Evolutionary conservation across 306 rosid species (phyloP).

Genomic region (Pueraria montana): DNA sequence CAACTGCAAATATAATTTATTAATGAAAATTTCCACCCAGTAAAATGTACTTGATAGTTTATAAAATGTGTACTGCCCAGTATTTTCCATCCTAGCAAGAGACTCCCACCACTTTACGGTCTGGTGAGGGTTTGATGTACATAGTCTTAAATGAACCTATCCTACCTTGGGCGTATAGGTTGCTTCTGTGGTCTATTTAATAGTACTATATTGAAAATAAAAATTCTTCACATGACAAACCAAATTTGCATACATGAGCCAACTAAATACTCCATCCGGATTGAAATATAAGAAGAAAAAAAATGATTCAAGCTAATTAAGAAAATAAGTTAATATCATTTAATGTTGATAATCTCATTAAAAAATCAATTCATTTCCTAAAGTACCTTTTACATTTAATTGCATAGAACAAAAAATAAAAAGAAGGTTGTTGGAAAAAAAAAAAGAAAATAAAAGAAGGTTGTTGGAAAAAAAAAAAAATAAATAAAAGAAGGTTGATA

Average conservation of each 20-base stretch:
- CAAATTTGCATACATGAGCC: constrained; percentile 18
- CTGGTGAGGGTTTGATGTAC: not conserved
- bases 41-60: constrained; percentile 6
- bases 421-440: too few species aligned
- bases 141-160: not conserved
- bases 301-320: too few species aligned
- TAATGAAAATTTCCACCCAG: constrained; percentile 37
- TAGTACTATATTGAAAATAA: constrained; percentile 21
- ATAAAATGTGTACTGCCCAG: not conserved
- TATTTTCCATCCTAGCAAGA: not conserved
- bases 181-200: constrained; percentile 37
- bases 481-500: too few species aligned
- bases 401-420: too few species aligned
- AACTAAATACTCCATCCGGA: too few species aligned
- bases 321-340: too few species aligned
- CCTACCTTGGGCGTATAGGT: not conserved
- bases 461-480: too few species aligned
- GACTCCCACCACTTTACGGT: constrained; percentile 15
- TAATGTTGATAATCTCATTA: too few species aligned
- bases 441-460: too few species aligned
- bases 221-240: constrained; percentile 35
- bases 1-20: constrained; percentile 70
- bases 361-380: too few species aligned
- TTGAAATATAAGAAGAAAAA: too few species aligned
- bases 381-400: too few species aligned